These are phyloP conservation scores for Cordyceps cicadae DNA, from an alignment of 2,329 filamentous ascomycete genomes.

Conservation along the genomic window DNA sequence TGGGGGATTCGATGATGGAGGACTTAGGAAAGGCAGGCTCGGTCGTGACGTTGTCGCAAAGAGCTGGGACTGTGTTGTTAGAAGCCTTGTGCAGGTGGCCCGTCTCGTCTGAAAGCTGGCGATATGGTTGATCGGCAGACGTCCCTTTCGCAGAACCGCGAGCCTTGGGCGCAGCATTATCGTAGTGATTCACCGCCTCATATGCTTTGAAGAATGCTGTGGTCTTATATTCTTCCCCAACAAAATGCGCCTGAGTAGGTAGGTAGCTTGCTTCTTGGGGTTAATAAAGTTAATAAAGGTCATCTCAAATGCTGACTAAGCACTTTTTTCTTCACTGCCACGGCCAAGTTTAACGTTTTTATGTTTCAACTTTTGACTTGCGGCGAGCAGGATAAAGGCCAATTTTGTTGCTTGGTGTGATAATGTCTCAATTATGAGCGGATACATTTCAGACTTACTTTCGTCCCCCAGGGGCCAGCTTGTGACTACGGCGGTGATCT, in stretches of 20 bases:
- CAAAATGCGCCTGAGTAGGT: not conserved
- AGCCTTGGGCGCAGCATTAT: slow-evolving; percentile 31
- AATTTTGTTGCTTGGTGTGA: not conserved
- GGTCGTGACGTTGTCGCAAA: slow-evolving; percentile 25
- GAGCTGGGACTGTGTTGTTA: slow-evolving; percentile 22
- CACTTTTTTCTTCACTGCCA: not conserved
- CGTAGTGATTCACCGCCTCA: not conserved
- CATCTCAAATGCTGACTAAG: slow-evolving; percentile 13
- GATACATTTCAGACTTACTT: slow-evolving; percentile 35
- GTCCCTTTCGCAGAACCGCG: slow-evolving; percentile 25
- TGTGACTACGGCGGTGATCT: slow-evolving; percentile 60
- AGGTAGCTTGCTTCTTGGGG: not conserved
- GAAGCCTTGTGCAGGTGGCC: slow-evolving; percentile 17
- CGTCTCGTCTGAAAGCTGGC: not conserved
- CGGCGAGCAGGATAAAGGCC: not conserved
- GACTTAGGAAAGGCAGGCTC: slow-evolving; percentile 40
- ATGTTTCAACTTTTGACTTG: not conserved
- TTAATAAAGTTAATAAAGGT: too few species aligned
- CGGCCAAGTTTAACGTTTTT: not conserved
- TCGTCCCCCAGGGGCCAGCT: slow-evolving; percentile 51
- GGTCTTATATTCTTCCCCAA: not conserved
- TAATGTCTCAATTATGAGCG: slow-evolving; percentile 29
- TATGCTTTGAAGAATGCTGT: not conserved
- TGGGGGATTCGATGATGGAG: slow-evolving; percentile 40
- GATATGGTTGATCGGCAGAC: slow-evolving; percentile 14